phyloP scores from a whole-genome alignment of 371 early-diverging fungal genomes.

The Conidiobolus incongruus region DNA sequence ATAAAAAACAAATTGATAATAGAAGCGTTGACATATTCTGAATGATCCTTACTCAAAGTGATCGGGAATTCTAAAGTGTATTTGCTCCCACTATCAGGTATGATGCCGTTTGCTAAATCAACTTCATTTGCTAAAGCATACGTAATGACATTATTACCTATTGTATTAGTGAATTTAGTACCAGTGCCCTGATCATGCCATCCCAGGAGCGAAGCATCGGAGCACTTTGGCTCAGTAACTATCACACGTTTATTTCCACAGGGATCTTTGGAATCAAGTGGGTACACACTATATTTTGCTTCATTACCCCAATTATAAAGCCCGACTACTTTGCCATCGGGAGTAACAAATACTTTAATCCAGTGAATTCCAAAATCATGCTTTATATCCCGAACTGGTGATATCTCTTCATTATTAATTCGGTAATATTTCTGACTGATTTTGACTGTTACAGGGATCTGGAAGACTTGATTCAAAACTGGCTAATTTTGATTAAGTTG shows the following conservation, averaged over 20 bases:
- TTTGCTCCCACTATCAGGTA: conserved; percentile 22
- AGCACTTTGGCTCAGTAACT: not conserved
- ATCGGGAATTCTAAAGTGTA: conserved; percentile 53
- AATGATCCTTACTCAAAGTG: conserved; percentile 33
- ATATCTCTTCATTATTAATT: not conserved
- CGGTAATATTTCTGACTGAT: too few species aligned
- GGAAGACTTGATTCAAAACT: too few species aligned
- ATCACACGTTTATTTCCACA: not conserved
- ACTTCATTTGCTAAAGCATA: conserved; percentile 28
- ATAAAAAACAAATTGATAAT: conserved; percentile 10
- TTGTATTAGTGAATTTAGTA: conserved; percentile 16
- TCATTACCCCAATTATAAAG: not conserved
- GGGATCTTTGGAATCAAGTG: not conserved
- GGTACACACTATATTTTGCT: not conserved
- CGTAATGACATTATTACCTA: conserved; percentile 44
- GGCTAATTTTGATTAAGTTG: too few species aligned
- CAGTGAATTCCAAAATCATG: not conserved
- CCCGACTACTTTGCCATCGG: not conserved
- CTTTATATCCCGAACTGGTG: not conserved
- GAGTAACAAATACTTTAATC: not conserved
- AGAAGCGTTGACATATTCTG: conserved; percentile 65
- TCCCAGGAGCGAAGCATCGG: not conserved
- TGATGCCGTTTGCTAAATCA: conserved; percentile 41
- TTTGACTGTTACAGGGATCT: too few species aligned
- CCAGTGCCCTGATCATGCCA: not conserved